These are phyloP conservation scores for Globisporangium solare DNA, from an alignment of 352 stramenopile genomes.

Conservation along the genomic window DNA sequence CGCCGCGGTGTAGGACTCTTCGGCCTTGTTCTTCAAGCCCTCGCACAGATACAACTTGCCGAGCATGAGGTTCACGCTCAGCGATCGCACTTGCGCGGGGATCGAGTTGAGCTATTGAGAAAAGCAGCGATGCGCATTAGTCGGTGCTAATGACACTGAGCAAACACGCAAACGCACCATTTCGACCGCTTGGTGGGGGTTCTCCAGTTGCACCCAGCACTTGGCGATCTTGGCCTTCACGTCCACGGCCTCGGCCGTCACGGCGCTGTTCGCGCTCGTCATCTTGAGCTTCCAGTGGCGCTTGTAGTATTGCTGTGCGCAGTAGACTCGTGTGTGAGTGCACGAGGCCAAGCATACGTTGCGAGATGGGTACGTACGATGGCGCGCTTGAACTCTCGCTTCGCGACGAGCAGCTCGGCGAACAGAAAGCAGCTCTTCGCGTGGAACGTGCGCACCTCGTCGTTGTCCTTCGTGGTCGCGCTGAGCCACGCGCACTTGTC, in stretches of 20 bases:
- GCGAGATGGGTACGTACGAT: slow-evolving; percentile 36
- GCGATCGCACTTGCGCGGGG: slow-evolving; percentile 23
- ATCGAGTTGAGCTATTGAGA: slow-evolving; percentile 47
- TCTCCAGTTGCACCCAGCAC: slow-evolving; percentile 59
- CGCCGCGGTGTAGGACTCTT: slow-evolving; percentile 50
- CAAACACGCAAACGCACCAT: slow-evolving; percentile 26
- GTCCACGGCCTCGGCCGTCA: slow-evolving; percentile 15
- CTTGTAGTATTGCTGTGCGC: slow-evolving; percentile 44
- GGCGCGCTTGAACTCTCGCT: slow-evolving; percentile 64
- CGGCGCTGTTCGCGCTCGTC: slow-evolving; percentile 7
- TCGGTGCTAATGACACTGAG: neutral
- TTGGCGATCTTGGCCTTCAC: slow-evolving; percentile 63
- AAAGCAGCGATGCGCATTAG: too few species aligned
- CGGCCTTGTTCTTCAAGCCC: slow-evolving; percentile 55
- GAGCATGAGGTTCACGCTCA: slow-evolving; percentile 64
- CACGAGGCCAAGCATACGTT: neutral
- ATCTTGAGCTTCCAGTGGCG: slow-evolving; percentile 35
- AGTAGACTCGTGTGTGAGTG: too few species aligned
- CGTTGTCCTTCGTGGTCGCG: slow-evolving; percentile 4
- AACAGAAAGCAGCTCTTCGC: slow-evolving; percentile 51
- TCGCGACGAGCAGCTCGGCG: slow-evolving; percentile 62
- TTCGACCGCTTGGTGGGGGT: slow-evolving; percentile 55
- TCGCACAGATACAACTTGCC: slow-evolving; percentile 60
- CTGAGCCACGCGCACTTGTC: slow-evolving; percentile 2
- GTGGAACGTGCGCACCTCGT: slow-evolving; percentile 37